Evolutionary conservation across 2,329 filamentous ascomycete species (phyloP).

Genomic region (Plectosphaerella cucumerina): DNA sequence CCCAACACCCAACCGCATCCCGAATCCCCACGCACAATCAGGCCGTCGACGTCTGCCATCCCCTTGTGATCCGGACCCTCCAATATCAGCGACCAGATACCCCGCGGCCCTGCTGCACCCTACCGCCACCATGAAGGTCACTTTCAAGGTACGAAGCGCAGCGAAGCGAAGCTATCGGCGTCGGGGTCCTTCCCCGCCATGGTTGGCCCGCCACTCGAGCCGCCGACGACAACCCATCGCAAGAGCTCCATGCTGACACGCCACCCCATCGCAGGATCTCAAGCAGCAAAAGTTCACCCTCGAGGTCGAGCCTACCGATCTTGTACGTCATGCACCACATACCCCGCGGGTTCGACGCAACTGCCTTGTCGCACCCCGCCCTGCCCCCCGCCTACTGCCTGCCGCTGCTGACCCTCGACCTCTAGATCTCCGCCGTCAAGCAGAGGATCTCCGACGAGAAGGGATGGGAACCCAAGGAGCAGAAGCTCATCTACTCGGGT

Average conservation of each 20-base stretch:
- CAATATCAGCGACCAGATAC: slow-evolving; percentile 1
- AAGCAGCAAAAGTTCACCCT: slow-evolving; percentile 98
- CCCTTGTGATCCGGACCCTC: slow-evolving; percentile 7
- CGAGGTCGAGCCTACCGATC: slow-evolving; percentile 88
- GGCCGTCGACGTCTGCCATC: not conserved
- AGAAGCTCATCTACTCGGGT: slow-evolving; percentile 99
- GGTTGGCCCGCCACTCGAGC: not conserved
- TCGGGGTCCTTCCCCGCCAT: slow-evolving; percentile 1
- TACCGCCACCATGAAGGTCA: slow-evolving; percentile 62
- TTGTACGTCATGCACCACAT: slow-evolving; percentile 54
- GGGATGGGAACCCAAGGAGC: slow-evolving; percentile 83
- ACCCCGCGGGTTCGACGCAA: too few relatives aligned
- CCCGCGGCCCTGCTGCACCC: slow-evolving; percentile 23
- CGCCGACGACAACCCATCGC: not conserved
- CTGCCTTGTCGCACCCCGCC: slow-evolving; percentile 18
- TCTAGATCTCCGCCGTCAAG: slow-evolving; percentile 83
- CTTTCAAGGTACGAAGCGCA: slow-evolving; percentile 51
- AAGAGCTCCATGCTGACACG: too few relatives aligned
- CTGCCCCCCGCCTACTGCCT: slow-evolving; percentile 9
- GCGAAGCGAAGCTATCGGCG: too few relatives aligned
- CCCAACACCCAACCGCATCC: not conserved
- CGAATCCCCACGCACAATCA: not conserved
- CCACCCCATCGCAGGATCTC: slow-evolving; percentile 64
- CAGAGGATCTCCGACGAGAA: slow-evolving; percentile 88
- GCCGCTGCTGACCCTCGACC: slow-evolving; percentile 8